Evolutionary conservation across 176 grass and related monocot genomes (phyloP).

Genomic region (Luzula sylvatica): DNA sequence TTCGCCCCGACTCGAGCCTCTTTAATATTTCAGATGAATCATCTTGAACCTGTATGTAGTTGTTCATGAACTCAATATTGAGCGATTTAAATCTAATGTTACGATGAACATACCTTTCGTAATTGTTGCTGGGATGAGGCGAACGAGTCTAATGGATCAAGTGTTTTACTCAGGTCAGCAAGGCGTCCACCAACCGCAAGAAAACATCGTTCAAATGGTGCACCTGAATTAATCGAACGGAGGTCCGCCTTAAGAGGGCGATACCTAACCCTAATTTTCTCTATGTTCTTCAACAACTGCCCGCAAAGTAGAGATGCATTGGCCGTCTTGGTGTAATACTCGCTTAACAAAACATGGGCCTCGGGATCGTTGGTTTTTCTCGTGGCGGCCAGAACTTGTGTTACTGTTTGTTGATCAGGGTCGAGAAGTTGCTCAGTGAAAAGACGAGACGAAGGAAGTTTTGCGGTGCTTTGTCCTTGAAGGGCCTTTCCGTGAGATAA

Average conservation of each 20-base stretch:
- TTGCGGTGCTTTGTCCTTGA: slow-evolving; percentile 25
- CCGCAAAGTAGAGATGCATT: slow-evolving; percentile 61
- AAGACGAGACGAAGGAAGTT: slow-evolving; percentile 47
- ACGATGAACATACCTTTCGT: slow-evolving; percentile 19
- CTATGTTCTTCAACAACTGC: slow-evolving; percentile 69
- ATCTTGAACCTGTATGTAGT: slow-evolving; percentile 10
- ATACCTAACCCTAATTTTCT: slow-evolving; percentile 58
- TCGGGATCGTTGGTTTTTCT: slow-evolving; percentile 18
- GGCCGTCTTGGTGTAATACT: slow-evolving; percentile 69
- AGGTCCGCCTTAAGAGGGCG: slow-evolving; percentile 67
- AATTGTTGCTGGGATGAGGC: slow-evolving; percentile 42
- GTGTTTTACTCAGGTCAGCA: slow-evolving; percentile 36
- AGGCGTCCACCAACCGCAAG: slow-evolving; percentile 25
- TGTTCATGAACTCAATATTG: background rate
- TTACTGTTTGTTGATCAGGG: slow-evolving; percentile 57
- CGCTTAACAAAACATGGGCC: slow-evolving; percentile 32
- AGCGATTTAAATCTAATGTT: too few relatives aligned
- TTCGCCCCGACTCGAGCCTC: slow-evolving; percentile 46
- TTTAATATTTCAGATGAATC: slow-evolving; percentile 48
- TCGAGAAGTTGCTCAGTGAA: slow-evolving; percentile 81
- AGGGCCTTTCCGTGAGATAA: slow-evolving; percentile 67
- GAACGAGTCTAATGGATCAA: slow-evolving; percentile 42
- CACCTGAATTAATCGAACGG: slow-evolving; percentile 31
- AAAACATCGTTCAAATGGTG: background rate
- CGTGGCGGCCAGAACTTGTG: slow-evolving; percentile 31